A percentile compares a stretch with the other conserved stretches of the same genome.
These are phyloP conservation scores for Saussurea involucrata DNA, from an alignment of 129 eudicot species.

Conservation along the genomic window DNA sequence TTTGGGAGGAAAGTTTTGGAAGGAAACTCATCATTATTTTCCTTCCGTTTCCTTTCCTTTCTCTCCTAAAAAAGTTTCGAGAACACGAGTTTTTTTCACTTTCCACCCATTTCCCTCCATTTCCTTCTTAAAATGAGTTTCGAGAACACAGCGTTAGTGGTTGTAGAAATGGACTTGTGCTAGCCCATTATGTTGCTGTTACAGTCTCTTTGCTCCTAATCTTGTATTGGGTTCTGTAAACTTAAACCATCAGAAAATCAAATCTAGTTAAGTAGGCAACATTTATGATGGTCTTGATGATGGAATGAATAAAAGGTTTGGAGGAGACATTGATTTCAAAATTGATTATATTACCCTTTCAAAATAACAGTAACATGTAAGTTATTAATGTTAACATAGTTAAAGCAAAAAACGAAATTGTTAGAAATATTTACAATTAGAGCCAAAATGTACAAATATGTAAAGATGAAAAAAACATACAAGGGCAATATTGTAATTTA, in stretches of 20 bases:
- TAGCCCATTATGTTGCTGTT: background rate
- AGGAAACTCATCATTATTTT: too few species aligned
- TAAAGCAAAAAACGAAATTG: background rate
- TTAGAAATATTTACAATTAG: background rate
- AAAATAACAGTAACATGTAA: background rate
- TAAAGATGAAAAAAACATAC: background rate
- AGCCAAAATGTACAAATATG: background rate
- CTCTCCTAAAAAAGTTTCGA: too few species aligned
- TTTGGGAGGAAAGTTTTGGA: too few species aligned
- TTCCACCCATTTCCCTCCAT: too few species aligned
- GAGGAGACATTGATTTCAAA: background rate
- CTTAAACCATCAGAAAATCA: background rate
- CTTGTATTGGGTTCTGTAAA: background rate
- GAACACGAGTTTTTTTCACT: too few species aligned
- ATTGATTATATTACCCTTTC: background rate
- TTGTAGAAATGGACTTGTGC: background rate
- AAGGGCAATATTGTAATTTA: constrained; percentile 8
- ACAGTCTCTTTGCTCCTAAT: background rate
- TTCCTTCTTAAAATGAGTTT: too few species aligned
- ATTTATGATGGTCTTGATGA: background rate
- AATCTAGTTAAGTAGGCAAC: background rate
- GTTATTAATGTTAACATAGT: background rate
- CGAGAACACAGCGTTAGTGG: too few species aligned
- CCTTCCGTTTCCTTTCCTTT: too few species aligned
- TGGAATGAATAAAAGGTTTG: background rate